Base-by-base conservation (phyloP, 345 rosid species). In the Ailanthus altissimus region DNA sequence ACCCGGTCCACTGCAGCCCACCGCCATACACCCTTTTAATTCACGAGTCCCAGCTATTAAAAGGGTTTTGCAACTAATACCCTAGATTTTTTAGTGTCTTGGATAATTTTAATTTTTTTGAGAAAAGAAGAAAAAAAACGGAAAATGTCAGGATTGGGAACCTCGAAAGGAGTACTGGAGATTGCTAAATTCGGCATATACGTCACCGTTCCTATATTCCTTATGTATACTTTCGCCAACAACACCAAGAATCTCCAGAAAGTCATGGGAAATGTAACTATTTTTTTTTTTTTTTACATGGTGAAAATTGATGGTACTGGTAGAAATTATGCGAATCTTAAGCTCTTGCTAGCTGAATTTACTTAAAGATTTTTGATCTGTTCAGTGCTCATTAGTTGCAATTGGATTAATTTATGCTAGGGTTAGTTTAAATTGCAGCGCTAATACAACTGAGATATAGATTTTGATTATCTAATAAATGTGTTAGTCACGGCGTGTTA, bases 211-310 rank as follows among this genome's bases (percentile, higher is more conserved):
- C 99, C 98, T 0, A 72, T 92, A 77, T 70, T 87, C 47, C 96
- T 93, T 5, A 93, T 93, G 98, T 91, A 89, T 82, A 40, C 88
- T 51, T 93, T 93, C 85, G 94, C 98, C 76, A 86, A 87, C 87
- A 91, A 92, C 82, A 79, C 92, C 84, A 86, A 90, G 84, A 90
- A 93, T 77, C 73, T 93, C 86, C 89, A 92, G 85, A 90, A 88
- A 78, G 78, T 95, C 85, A 93, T 92, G 93, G 97, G 99, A 60
- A 87, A 89, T 74, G 97, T 94, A 90, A 69, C 7, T 42, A 59
- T 25, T 57, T 77, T 8, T 54, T 9, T 58, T 12, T 28, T 1
- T 63, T 61, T 15, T 15, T 75, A 28, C 73, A 1, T 50, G 40
- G 16, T 54, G 5, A 38, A 62, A 8, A 38, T 15, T 7, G 36